Percentiles rank a stretch among this genome's conserved stretches.
Evolutionary conservation across 2,329 filamentous ascomycete species (phyloP).

Genomic region (Mariannaea sp.): DNA sequence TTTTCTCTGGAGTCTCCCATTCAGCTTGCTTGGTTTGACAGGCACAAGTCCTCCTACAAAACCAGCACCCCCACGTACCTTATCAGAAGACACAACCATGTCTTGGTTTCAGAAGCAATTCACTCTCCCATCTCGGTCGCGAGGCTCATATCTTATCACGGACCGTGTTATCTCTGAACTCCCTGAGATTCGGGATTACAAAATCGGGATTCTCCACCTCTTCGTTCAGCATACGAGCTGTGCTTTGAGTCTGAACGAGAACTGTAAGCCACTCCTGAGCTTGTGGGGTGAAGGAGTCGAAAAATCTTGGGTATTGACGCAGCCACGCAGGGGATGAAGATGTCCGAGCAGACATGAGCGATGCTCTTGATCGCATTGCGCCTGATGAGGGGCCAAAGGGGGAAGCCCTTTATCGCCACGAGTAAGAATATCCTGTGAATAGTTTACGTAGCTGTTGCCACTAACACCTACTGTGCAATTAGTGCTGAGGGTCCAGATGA

Average conservation of each 20-base stretch:
- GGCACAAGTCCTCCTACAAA: constrained; percentile 40
- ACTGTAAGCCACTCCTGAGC: constrained; percentile 54
- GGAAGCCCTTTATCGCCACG: constrained; percentile 78
- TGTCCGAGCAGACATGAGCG: constrained; percentile 91
- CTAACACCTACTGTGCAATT: constrained; percentile 7
- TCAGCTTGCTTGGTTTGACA: constrained; percentile 47
- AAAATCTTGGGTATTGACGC: constrained; percentile 51
- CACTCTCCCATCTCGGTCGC: constrained; percentile 73
- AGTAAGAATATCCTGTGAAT: constrained; percentile 34
- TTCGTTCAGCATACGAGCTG: constrained; percentile 97
- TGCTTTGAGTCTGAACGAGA: constrained; percentile 91
- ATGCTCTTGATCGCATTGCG: constrained; percentile 88
- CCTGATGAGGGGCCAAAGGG: constrained; percentile 76
- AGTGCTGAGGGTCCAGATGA: constrained; percentile 87
- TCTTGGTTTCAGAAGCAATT: constrained; percentile 88
- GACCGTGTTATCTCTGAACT: constrained; percentile 71
- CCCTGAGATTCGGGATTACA: constrained; percentile 82
- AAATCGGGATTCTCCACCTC: constrained; percentile 82
- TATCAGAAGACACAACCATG: constrained; percentile 50
- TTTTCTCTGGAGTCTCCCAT: constrained; percentile 54
- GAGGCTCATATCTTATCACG: constrained; percentile 90
- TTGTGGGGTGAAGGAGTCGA: too few relatives aligned
- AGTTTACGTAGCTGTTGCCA: neutral
- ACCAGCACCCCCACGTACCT: constrained; percentile 30
- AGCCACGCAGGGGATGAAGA: constrained; percentile 64